phyloP scores from a whole-genome alignment of 495 filamentous ascomycete species.

The Aspergillus funiculosus region DNA sequence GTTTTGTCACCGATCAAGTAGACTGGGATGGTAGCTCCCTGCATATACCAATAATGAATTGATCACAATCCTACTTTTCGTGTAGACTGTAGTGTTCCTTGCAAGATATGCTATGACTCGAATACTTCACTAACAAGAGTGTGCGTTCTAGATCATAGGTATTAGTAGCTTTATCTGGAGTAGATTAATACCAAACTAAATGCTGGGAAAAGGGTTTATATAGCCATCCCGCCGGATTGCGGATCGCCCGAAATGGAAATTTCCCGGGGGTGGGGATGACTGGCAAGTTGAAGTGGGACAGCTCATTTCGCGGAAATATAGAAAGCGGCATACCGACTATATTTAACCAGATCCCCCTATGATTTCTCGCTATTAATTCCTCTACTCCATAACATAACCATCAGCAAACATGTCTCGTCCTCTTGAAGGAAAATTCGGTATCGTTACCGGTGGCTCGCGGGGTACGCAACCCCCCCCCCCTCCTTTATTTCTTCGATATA shows the following conservation, averaged over 20 bases:
- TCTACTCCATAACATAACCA: slow-evolving; percentile 9
- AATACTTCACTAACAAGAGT: neutral
- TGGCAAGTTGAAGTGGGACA: slow-evolving; percentile 2
- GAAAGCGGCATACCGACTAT: slow-evolving; percentile 5
- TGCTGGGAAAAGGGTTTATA: too few relatives aligned
- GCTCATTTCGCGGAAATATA: neutral
- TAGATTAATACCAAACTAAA: too few relatives aligned
- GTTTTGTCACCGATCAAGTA: slow-evolving; percentile 15
- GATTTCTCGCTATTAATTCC: neutral
- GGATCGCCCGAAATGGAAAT: slow-evolving; percentile 15
- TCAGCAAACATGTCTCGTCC: slow-evolving; percentile 24
- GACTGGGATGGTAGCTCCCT: slow-evolving; percentile 5
- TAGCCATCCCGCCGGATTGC: neutral
- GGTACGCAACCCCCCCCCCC: slow-evolving; percentile 39
- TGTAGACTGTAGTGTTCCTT: too few relatives aligned
- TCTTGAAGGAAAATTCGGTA: slow-evolving; percentile 63
- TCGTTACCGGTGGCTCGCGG: slow-evolving; percentile 72
- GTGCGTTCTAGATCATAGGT: neutral
- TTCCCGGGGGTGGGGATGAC: slow-evolving; percentile 14
- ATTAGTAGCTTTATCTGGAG: neutral
- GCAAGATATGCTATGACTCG: too few relatives aligned
- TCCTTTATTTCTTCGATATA: neutral
- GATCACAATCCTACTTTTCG: too few relatives aligned
- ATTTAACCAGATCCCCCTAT: slow-evolving; percentile 11
- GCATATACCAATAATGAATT: slow-evolving; percentile 7